A percentile compares a stretch with the other conserved stretches of the same genome.
These are phyloP conservation scores for Prunus salicina DNA, from an alignment of 306 rosid species.

Conservation along the genomic window DNA sequence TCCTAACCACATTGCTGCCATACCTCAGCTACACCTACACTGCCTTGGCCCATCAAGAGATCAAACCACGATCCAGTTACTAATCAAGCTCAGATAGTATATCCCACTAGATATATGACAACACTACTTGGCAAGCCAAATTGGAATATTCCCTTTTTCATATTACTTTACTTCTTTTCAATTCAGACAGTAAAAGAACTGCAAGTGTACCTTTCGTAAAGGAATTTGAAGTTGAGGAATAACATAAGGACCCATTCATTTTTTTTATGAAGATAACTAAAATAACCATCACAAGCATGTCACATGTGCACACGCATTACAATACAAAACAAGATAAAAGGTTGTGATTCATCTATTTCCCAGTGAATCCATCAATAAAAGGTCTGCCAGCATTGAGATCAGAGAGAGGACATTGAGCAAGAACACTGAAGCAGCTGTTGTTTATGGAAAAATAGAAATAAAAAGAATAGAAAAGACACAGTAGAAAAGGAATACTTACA, in stretches of 20 bases:
- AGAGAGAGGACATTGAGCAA: no score
- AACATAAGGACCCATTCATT: background rate
- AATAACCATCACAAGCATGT: no score
- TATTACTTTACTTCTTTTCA: no score
- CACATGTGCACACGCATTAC: no score
- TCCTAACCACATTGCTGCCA: background rate
- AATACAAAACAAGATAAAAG: no score
- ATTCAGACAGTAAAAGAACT: no score
- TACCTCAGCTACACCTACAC: background rate
- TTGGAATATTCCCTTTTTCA: no score
- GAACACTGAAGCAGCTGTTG: background rate
- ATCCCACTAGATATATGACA: background rate
- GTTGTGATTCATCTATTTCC: no score
- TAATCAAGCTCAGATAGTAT: background rate
- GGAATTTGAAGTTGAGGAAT: background rate
- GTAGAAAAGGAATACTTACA: constrained; percentile 75
- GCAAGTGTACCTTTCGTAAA: background rate
- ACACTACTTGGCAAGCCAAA: background rate
- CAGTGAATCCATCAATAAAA: background rate
- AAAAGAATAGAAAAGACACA: constrained; percentile 36
- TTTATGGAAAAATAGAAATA: background rate
- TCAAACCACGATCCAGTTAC: background rate
- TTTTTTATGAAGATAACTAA: no score
- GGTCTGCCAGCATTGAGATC: constrained; percentile 33
- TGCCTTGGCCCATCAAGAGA: background rate